Evolutionary conservation across 225 moss, liverwort and hornwort species (phyloP).

Genomic region (Physcomitrellopsis africana): DNA sequence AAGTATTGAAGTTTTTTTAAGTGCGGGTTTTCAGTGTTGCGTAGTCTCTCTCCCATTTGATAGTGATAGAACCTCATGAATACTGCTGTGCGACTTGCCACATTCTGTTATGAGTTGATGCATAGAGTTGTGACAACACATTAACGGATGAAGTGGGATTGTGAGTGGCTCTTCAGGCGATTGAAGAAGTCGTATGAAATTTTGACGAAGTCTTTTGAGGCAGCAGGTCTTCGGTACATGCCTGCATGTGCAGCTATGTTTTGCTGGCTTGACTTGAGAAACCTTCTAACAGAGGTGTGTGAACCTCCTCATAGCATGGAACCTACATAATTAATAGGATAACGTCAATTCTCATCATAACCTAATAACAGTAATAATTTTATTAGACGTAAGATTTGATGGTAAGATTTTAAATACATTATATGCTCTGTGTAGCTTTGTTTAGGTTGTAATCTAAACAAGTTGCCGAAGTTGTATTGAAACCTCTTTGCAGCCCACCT

Average conservation of each 20-base stretch:
- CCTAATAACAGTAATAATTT: neutral
- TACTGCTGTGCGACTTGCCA: constrained; percentile 21
- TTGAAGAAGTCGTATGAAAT: constrained; percentile 93
- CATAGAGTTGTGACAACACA: neutral
- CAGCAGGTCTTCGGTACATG: constrained; percentile 84
- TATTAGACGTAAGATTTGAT: neutral
- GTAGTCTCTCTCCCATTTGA: neutral
- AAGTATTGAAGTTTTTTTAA: neutral
- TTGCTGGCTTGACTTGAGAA: constrained; percentile 91
- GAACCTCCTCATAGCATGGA: neutral
- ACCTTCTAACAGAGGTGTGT: constrained; percentile 73
- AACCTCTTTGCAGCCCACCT: constrained; percentile 64
- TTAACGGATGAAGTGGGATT: constrained; percentile 13
- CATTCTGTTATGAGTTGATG: constrained; percentile 1
- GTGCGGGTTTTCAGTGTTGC: constrained; percentile 11
- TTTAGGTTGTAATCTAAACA: neutral
- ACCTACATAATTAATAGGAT: neutral
- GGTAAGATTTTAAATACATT: neutral
- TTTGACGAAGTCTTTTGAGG: constrained; percentile 74
- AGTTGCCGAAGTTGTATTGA: constrained; percentile 19
- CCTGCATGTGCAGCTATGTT: constrained; percentile 99
- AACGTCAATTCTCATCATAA: neutral
- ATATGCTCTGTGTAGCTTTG: neutral
- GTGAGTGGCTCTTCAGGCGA: constrained; percentile 56
- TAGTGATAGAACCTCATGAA: neutral